Conservation (phyloP, 441 rosid genomes). For the Brassica balearica region DNA sequence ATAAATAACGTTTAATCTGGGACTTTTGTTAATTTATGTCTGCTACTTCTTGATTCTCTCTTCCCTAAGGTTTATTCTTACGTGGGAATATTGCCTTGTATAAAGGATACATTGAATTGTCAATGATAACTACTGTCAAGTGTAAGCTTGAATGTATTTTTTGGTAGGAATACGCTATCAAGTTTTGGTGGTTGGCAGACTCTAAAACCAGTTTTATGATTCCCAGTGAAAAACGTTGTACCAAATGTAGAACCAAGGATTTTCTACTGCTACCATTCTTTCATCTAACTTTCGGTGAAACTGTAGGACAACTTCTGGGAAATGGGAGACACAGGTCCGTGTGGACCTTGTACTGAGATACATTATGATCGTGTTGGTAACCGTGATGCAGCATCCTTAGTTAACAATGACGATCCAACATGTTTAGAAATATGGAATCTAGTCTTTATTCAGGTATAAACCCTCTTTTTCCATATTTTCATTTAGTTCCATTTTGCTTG, state of each 20-base stretch:
- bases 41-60: background rate
- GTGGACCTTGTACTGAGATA: constrained; percentile 99
- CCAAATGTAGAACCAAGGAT: constrained; percentile 12
- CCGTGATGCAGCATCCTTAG: constrained; percentile 83
- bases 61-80: background rate
- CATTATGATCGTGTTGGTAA: constrained; percentile 93
- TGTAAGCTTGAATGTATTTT: constrained; percentile 23
- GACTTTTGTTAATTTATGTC: background rate
- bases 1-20: background rate
- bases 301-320: constrained; percentile 98
- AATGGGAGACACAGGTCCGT: constrained; percentile 99
- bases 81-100: background rate
- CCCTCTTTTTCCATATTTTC: constrained; percentile 13
- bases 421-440: constrained; percentile 99
- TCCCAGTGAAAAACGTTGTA: constrained; percentile 6
- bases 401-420: constrained; percentile 97
- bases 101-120: background rate
- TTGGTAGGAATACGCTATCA: background rate
- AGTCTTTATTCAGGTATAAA: constrained; percentile 92
- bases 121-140: background rate
- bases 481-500: constrained; percentile 17
- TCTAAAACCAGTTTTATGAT: constrained; percentile 9
- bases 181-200: constrained; percentile 21
- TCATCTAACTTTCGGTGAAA: constrained; percentile 29
- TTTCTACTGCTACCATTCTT: constrained; percentile 14